Percentiles rank a stretch among this genome's conserved stretches.
Evolutionary conservation across 2,329 filamentous ascomycete species (phyloP).

Genomic region (Harringtonia aguacate): DNA sequence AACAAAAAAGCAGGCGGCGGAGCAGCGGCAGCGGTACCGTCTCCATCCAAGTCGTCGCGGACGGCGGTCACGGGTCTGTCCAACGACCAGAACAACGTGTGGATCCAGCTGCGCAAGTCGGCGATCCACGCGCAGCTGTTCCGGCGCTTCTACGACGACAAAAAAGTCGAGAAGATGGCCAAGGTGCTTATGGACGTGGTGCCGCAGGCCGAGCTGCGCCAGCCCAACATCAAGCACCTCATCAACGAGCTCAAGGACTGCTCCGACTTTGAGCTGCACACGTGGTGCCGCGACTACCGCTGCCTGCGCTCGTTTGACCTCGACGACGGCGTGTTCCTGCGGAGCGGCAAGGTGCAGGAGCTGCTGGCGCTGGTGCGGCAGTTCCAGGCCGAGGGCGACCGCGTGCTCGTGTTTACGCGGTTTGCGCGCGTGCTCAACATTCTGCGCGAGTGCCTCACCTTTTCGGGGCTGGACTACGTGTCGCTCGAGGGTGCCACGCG

Average conservation of each 20-base stretch:
- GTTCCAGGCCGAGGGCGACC: constrained; percentile 73
- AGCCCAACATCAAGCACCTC: constrained; percentile 40
- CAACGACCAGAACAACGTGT: constrained; percentile 55
- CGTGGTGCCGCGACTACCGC: constrained; percentile 51
- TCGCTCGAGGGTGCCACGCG: constrained; percentile 79
- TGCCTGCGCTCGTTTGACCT: constrained; percentile 45
- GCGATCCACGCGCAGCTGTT: constrained; percentile 88
- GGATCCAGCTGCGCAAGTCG: constrained; percentile 88
- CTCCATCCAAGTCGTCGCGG: constrained; percentile 18
- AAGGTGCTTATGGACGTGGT: constrained; percentile 65
- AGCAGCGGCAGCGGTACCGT: not conserved
- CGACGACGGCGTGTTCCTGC: constrained; percentile 40
- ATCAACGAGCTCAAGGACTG: constrained; percentile 44
- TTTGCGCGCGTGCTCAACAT: constrained; percentile 91
- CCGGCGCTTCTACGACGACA: constrained; percentile 67
- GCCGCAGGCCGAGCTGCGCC: constrained; percentile 40
- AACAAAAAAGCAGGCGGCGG: constrained; percentile 31
- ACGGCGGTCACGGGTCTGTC: constrained; percentile 22
- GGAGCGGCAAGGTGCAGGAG: constrained; percentile 75
- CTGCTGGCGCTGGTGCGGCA: constrained; percentile 62
- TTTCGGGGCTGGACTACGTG: constrained; percentile 63
- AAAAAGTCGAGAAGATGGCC: constrained; percentile 60
- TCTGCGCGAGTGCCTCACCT: constrained; percentile 69
- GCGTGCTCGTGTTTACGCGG: constrained; percentile 83
- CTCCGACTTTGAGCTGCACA: constrained; percentile 55